Percentiles rank a stretch among this genome's conserved stretches.
Evolutionary conservation across 1,284 basidiomycete genomes (phyloP).

Genomic region (Cutaneotrichosporon sp.): DNA sequence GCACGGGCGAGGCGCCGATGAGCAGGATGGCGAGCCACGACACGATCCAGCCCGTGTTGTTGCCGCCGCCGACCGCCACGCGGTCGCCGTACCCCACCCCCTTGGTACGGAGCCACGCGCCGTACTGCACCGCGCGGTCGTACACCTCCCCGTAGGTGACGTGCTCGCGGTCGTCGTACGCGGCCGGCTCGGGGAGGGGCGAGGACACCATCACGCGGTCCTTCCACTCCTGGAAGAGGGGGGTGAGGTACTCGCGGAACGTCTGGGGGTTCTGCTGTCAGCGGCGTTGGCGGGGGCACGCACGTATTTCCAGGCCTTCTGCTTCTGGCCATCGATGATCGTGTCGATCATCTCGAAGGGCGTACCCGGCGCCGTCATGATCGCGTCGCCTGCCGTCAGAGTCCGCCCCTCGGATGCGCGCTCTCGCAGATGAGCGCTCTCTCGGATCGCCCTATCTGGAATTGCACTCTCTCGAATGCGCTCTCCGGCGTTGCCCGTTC

Average conservation of each 20-base stretch:
- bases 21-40: slow-evolving; percentile 39
- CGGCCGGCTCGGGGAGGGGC: slow-evolving; percentile 12
- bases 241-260: slow-evolving; percentile 6
- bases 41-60: slow-evolving; percentile 19
- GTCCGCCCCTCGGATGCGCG: too few species aligned
- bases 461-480: too few species aligned
- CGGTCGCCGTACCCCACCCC: slow-evolving; percentile 35
- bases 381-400: slow-evolving; percentile 6
- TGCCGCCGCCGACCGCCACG: slow-evolving; percentile 41
- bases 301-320: slow-evolving; percentile 45
- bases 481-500: too few species aligned
- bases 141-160: slow-evolving; percentile 25
- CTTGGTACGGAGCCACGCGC: slow-evolving; percentile 33
- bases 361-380: slow-evolving; percentile 29
- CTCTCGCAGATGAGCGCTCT: too few species aligned
- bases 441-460: too few species aligned
- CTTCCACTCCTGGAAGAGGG: background rate
- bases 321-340: slow-evolving; percentile 29
- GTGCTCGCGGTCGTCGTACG: slow-evolving; percentile 9
- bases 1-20: slow-evolving; percentile 41
- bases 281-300: slow-evolving; percentile 5
- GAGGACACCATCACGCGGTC: slow-evolving; percentile 7
- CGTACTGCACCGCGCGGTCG: slow-evolving; percentile 26
- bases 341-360: slow-evolving; percentile 43
- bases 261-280: background rate